Evolutionary conservation across 192 early-diverging fungal genomes (phyloP).

Genomic region (Podila clonocystis): DNA sequence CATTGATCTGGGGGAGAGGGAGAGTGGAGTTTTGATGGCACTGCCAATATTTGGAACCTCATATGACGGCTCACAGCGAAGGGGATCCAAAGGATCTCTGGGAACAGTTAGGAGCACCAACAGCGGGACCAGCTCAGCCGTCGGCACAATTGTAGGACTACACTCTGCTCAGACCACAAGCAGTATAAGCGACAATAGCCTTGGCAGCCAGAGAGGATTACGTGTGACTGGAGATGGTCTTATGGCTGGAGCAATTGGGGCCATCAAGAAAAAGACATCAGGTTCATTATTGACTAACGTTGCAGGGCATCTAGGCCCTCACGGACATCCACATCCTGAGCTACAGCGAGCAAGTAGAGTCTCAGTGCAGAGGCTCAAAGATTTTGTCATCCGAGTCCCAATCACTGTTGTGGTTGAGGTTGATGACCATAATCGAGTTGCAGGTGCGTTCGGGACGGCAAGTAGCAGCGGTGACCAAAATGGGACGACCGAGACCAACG

Average conservation of each 20-base stretch:
- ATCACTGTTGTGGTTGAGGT: conserved; percentile 37
- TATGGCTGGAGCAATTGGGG: conserved; percentile 14
- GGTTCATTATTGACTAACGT: conserved; percentile 3
- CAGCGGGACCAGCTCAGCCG: conserved; percentile 1
- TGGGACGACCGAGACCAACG: not conserved
- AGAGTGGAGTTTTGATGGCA: not conserved
- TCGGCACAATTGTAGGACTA: not conserved
- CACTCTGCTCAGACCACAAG: not conserved
- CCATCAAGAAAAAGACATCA: conserved; percentile 31
- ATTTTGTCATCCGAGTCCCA: conserved; percentile 41
- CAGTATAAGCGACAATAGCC: not conserved
- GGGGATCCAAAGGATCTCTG: conserved; percentile 20
- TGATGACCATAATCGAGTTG: conserved; percentile 9
- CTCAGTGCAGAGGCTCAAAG: conserved; percentile 29
- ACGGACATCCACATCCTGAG: not conserved
- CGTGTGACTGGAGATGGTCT: conserved; percentile 1
- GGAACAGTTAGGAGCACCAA: conserved; percentile 10
- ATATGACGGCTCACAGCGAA: conserved; percentile 4
- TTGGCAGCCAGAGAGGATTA: not conserved
- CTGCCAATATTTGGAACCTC: conserved; percentile 1
- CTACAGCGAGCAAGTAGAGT: conserved; percentile 1
- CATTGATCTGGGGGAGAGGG: not conserved
- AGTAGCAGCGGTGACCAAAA: not conserved
- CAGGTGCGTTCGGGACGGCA: not conserved
- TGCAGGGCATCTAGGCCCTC: not conserved